These are phyloP conservation scores for Fusarium longipes DNA, from an alignment of 2,329 filamentous ascomycete species.

Conservation along the genomic window DNA sequence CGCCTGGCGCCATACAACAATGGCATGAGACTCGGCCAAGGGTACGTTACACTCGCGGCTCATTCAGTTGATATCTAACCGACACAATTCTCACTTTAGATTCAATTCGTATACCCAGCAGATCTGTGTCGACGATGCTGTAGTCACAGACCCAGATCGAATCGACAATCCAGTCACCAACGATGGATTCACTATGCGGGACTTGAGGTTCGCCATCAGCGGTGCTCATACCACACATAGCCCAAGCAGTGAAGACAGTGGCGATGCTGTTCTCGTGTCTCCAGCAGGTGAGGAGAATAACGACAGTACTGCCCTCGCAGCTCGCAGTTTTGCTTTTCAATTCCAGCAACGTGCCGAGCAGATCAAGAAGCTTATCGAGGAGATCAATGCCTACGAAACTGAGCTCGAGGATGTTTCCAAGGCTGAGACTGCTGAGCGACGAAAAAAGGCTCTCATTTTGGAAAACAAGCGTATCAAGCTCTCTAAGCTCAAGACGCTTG, in stretches of 20 bases:
- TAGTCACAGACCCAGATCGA: neutral
- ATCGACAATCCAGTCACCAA: neutral
- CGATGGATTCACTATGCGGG: neutral
- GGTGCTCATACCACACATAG: neutral
- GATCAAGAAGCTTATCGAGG: constrained; percentile 3
- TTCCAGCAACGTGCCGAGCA: neutral
- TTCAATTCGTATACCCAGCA: constrained; percentile 6
- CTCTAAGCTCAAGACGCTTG: neutral
- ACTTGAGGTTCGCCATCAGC: neutral
- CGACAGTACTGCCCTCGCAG: neutral
- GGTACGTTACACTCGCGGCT: neutral
- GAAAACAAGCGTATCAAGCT: neutral
- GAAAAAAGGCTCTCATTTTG: neutral
- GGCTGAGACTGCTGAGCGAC: neutral
- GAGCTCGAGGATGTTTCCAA: neutral
- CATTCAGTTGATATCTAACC: neutral
- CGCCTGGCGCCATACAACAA: constrained; percentile 1
- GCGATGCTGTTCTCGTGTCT: neutral
- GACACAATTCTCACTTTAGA: neutral
- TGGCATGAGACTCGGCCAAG: constrained; percentile 9
- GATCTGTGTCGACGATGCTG: neutral
- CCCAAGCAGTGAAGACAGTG: neutral
- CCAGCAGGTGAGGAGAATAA: neutral
- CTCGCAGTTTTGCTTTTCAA: neutral
- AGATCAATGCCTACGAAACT: neutral